Percentiles rank a stretch among this genome's conserved stretches.
phyloP scores from a whole-genome alignment of 2,329 filamentous ascomycete genomes.

The Talaromyces sp. region DNA sequence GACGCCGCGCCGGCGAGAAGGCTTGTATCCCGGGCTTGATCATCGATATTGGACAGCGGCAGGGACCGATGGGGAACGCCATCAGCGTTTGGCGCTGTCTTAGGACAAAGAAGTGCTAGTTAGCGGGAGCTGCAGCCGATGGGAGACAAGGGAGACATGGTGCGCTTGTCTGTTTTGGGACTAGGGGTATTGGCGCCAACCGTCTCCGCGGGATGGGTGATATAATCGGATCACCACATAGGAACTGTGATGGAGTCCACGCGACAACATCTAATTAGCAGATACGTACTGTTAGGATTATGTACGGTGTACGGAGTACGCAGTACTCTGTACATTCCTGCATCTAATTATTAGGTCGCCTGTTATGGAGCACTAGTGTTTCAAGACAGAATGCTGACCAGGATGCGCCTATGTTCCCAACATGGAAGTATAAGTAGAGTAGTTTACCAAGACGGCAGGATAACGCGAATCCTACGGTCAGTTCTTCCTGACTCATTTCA shows the following conservation, averaged over 20 bases:
- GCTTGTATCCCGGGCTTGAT: not conserved
- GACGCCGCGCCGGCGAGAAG: not conserved
- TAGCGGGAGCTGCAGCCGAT: not conserved
- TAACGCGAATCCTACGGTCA: not conserved
- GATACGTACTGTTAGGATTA: no score
- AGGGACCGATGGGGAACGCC: not conserved
- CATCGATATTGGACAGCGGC: not conserved
- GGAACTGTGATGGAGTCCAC: no score
- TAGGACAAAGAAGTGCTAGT: not conserved
- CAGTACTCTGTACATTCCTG: not conserved
- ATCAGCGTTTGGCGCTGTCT: not conserved
- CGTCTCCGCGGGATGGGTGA: not conserved
- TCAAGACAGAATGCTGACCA: not conserved
- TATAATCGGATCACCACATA: not conserved
- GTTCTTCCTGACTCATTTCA: not conserved
- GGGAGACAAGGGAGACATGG: not conserved
- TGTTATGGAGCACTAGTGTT: not conserved
- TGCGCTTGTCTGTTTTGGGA: not conserved
- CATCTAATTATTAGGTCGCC: not conserved
- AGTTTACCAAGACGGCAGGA: not conserved
- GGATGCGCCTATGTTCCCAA: not conserved
- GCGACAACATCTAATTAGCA: no score
- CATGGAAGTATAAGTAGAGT: no score
- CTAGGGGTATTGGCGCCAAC: not conserved
- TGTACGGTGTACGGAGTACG: no score